Conservation (phyloP, 371 early-diverging fungal genomes). For the Conidiobolus coronatus region DNA sequence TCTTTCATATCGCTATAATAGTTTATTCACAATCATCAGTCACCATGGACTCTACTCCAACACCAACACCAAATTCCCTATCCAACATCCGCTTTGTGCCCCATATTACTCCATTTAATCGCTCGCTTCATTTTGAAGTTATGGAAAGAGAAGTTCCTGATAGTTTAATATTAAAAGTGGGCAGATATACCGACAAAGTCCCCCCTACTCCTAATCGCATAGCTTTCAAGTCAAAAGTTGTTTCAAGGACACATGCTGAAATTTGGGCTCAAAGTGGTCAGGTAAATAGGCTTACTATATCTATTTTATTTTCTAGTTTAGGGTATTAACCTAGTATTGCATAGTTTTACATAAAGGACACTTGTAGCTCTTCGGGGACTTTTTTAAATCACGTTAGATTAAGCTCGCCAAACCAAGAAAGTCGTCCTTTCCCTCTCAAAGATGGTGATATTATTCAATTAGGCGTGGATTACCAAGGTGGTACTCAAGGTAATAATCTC, state of each 20-base stretch:
- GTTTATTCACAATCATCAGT: no score
- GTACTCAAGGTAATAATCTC: constrained; percentile 64
- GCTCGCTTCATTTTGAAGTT: constrained; percentile 54
- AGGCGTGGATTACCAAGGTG: constrained; percentile 92
- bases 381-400: constrained; percentile 84
- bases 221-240: constrained; percentile 83
- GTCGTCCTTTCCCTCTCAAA: constrained; percentile 47
- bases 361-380: constrained; percentile 85
- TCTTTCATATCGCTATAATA: no score
- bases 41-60: no score
- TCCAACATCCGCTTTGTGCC: constrained; percentile 58
- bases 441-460: constrained; percentile 85
- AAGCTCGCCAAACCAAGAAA: constrained; percentile 66
- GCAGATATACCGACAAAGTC: constrained; percentile 48
- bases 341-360: constrained; percentile 68
- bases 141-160: constrained; percentile 54
- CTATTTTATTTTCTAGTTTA: background rate
- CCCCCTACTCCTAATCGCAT: constrained; percentile 26
- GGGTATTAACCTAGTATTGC: background rate
- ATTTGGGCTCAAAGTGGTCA: constrained; percentile 63
- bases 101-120: constrained; percentile 18
- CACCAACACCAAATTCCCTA: constrained; percentile 7
- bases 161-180: constrained; percentile 43
- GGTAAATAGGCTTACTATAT: constrained; percentile 18
- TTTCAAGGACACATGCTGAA: constrained; percentile 80